phyloP scores from a whole-genome alignment of 2,329 filamentous ascomycete genomes.

The Aspergillus sp. region DNA sequence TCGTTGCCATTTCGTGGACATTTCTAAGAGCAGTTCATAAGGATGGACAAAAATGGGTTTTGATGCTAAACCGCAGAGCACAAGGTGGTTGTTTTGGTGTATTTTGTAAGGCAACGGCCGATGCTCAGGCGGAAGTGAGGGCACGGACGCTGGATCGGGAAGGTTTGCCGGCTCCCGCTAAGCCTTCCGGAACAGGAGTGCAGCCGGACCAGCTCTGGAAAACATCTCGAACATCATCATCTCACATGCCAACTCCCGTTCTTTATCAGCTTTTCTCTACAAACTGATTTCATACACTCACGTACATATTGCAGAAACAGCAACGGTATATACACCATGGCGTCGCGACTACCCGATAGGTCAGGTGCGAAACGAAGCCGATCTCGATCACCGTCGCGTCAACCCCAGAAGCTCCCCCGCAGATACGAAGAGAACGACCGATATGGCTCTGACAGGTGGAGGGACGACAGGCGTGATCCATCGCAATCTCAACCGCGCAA shows the following conservation, averaged over 20 bases:
- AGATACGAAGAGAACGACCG: constrained; percentile 32
- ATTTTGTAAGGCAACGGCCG: constrained; percentile 7
- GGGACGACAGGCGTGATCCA: constrained; percentile 19
- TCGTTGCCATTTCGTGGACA: constrained; percentile 38
- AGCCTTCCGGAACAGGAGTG: constrained; percentile 19
- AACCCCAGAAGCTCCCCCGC: constrained; percentile 38
- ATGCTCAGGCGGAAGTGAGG: constrained; percentile 12
- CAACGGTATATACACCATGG: constrained; percentile 37
- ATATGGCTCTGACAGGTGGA: constrained; percentile 22
- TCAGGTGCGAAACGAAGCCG: constrained; percentile 40
- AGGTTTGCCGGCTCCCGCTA: constrained; percentile 24
- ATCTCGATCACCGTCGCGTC: constrained; percentile 44
- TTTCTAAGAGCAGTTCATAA: constrained; percentile 12
- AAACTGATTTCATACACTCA: not conserved
- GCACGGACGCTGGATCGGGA: constrained; percentile 2
- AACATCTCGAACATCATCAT: constrained; percentile 1
- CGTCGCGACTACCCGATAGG: constrained; percentile 32
- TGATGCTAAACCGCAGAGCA: not conserved
- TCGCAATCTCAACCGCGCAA: constrained; percentile 27
- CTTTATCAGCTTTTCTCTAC: not conserved
- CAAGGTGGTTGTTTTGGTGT: not conserved
- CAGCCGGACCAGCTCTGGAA: constrained; percentile 13
- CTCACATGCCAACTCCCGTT: not conserved
- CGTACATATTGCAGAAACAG: not conserved
- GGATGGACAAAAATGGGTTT: not conserved